Evolutionary conservation across 2,329 filamentous ascomycete species (phyloP).

Genomic region (Verticillium tricorpus): DNA sequence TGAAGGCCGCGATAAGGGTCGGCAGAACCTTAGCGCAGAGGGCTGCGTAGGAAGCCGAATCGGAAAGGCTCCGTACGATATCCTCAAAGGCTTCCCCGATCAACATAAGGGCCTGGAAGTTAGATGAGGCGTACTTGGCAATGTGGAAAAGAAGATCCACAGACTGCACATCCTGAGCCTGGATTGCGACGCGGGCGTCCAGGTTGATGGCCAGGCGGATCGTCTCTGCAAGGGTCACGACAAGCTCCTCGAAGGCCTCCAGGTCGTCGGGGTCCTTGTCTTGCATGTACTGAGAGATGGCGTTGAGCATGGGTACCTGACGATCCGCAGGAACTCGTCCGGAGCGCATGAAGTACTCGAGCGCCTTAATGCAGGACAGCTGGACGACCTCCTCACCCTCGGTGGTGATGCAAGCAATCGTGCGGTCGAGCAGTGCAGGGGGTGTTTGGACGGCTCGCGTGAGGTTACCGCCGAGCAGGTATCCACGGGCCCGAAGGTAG

Average conservation of each 20-base stretch:
- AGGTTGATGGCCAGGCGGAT: conserved; percentile 78
- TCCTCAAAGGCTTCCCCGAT: conserved; percentile 91
- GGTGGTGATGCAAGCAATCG: conserved; percentile 68
- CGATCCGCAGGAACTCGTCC: conserved; percentile 45
- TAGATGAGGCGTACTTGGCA: conserved; percentile 80
- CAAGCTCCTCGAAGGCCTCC: conserved; percentile 84
- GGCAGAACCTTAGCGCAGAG: conserved; percentile 85
- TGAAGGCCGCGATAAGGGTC: conserved; percentile 82
- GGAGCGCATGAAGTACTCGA: conserved; percentile 63
- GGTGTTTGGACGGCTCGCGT: conserved; percentile 64
- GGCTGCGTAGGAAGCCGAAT: conserved; percentile 65
- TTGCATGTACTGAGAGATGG: conserved; percentile 69
- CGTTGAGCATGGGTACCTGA: conserved; percentile 58
- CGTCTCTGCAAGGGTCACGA: conserved; percentile 85
- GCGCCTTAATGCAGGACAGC: conserved; percentile 82
- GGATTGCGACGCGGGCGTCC: conserved; percentile 68
- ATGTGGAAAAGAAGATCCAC: conserved; percentile 83
- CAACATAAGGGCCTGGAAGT: conserved; percentile 85
- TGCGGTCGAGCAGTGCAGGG: conserved; percentile 62
- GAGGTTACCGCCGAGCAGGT: conserved; percentile 77
- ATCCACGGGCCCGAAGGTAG: conserved; percentile 81
- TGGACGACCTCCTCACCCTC: conserved; percentile 86
- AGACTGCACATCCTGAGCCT: conserved; percentile 63
- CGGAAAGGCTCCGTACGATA: conserved; percentile 65
- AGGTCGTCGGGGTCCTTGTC: conserved; percentile 78